Conservation (phyloP, 805 yeast genomes). For the Cyberlindnera mrakii region DNA sequence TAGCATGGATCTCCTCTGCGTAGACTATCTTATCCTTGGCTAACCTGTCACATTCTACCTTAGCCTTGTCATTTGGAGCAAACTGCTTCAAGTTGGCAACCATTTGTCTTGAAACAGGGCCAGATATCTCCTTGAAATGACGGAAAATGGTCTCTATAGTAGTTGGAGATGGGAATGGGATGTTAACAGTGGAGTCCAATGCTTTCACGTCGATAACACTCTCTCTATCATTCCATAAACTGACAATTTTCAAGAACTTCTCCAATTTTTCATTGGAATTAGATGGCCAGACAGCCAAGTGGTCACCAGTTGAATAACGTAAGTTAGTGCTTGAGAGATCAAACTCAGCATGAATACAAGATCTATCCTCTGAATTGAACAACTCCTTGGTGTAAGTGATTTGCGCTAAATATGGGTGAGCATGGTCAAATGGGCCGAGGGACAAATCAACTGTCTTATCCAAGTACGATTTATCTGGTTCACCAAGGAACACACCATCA, state of each 20-base stretch:
- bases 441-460: constrained; percentile 28
- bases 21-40: constrained; percentile 66
- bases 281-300: constrained; percentile 91
- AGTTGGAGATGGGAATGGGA: constrained; percentile 73
- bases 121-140: constrained; percentile 84
- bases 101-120: constrained; percentile 88
- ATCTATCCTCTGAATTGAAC: constrained; percentile 58
- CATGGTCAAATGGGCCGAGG: constrained; percentile 71
- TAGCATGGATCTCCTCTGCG: constrained; percentile 54
- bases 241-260: constrained; percentile 60
- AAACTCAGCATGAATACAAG: constrained; percentile 86
- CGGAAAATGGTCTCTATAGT: constrained; percentile 85
- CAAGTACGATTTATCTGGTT: constrained; percentile 47
- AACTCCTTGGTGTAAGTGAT: constrained; percentile 59
- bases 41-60: constrained; percentile 36
- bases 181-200: constrained; percentile 59
- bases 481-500: constrained; percentile 65
- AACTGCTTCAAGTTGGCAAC: constrained; percentile 67
- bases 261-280: constrained; percentile 72
- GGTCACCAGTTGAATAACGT: constrained; percentile 92
- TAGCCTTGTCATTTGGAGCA: constrained; percentile 61
- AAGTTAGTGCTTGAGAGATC: constrained; percentile 71
- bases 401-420: constrained; percentile 79
- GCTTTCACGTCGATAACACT: constrained; percentile 58
- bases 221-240: constrained; percentile 45